Base-by-base conservation (phyloP, 169 alveolate species). In the Cryptosporidium ubiquitum region DNA sequence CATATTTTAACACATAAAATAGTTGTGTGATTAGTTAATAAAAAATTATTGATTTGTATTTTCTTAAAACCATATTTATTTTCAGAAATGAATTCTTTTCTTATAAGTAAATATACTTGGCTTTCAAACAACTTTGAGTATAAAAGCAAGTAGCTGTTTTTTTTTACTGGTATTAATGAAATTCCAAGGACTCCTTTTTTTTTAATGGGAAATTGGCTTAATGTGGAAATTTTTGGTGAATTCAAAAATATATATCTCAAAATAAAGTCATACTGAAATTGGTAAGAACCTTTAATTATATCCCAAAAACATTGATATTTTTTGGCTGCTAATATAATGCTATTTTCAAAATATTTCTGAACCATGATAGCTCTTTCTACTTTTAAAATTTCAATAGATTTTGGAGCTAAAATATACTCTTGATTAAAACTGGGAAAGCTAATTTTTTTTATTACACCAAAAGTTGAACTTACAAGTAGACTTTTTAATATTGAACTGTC, bases 281-380 rank as follows among this genome's bases (percentile, higher is more conserved):
- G n/a, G 39, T 33, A 64, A 3, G 16, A 47, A 26, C n/a, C 26
- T 33, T 64, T 64, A 31, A 35, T 64, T 37, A 12, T 14, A 31
- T 64, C 71, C 49, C 49, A 64, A 18, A 23, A 23, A n/a, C 84
- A 44, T 42, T 23, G 23, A 70, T 70, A 70, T 70, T 35, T 47
- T 29, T 29, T 55, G 12, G 69, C 47, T 18, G 84, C 84, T 7
- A 42, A 20, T 20, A 64, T 29, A n/a, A 49, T n/a, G 14, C 31
- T 42, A 26, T 70, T 44, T 10, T 70, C 47, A 51, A 9, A 29
- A 16, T 20, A 10, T 20, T 55, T 20, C 29, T 20, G 33, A 58
- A 47, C 16, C n/a, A 29, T 42, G 35, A 70, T 70, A 49, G 39
- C 29, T n/a, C 16, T 33, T 29, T 33, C 64, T 6, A 33, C 10